phyloP scores from a whole-genome alignment of 2,329 filamentous ascomycete species.

The Sporothrix protearum region DNA sequence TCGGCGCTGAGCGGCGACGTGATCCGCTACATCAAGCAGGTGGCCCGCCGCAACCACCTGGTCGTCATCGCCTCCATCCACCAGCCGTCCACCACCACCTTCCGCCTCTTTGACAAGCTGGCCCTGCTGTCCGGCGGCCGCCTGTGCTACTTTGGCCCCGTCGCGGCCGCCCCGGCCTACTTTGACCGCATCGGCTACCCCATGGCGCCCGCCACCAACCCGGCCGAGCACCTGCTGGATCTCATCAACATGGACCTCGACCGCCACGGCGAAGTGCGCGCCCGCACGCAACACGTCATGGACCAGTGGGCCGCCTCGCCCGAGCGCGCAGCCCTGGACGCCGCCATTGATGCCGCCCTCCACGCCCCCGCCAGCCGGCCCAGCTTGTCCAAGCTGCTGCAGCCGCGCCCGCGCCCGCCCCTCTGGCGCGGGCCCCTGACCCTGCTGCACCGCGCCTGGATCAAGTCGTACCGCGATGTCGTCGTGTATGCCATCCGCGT shows the following conservation, averaged over 20 bases:
- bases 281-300: conserved; percentile 53
- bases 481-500: conserved; percentile 80
- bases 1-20: conserved; percentile 74
- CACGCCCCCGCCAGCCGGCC: conserved; percentile 31
- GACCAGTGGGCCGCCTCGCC: conserved; percentile 30
- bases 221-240: conserved; percentile 76
- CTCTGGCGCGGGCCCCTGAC: conserved; percentile 54
- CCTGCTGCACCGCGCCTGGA: conserved; percentile 71
- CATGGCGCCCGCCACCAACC: conserved; percentile 68
- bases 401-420: conserved; percentile 45
- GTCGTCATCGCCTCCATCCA: conserved; percentile 97
- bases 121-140: conserved; percentile 73
- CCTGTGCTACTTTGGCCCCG: conserved; percentile 73
- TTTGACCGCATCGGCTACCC: conserved; percentile 67
- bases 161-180: conserved; percentile 71
- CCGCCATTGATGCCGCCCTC: conserved; percentile 26
- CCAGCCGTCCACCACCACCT: conserved; percentile 92
- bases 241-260: conserved; percentile 76
- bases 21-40: conserved; percentile 64
- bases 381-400: conserved; percentile 28
- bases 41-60: conserved; percentile 69
- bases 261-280: conserved; percentile 43
- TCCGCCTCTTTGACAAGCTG: conserved; percentile 83
- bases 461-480: conserved; percentile 81
- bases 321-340: not conserved